Evolutionary conservation across 2,329 filamentous ascomycete genomes (phyloP).

Genomic region (Cytospora schulzeri): DNA sequence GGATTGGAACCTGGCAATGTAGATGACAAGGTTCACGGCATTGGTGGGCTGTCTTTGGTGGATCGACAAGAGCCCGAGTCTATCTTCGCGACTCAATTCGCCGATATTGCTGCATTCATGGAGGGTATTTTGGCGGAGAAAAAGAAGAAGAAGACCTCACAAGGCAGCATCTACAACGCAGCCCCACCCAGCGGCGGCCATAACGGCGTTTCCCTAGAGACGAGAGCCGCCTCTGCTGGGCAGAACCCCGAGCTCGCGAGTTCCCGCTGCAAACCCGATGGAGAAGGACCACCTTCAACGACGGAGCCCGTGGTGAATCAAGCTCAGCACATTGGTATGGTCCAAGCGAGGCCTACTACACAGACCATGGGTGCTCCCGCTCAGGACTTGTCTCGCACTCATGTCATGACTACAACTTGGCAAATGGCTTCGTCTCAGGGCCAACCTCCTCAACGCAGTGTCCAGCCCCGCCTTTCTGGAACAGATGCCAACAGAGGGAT

Average conservation of each 20-base stretch:
- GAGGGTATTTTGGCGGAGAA: constrained; percentile 15
- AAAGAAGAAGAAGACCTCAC: constrained; percentile 1
- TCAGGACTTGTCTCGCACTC: too few species aligned
- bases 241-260: not conserved
- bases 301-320: not conserved
- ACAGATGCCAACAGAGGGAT: not conserved
- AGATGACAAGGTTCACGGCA: not conserved
- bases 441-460: not conserved
- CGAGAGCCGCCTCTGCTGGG: not conserved
- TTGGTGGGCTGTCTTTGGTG: not conserved
- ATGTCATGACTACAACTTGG: too few species aligned
- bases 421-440: not conserved
- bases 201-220: not conserved
- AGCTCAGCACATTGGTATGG: not conserved
- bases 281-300: not conserved
- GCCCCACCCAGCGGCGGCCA: not conserved
- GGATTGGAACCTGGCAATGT: constrained; percentile 8
- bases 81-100: constrained; percentile 13
- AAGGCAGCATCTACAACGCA: not conserved
- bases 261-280: not conserved
- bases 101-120: constrained; percentile 13
- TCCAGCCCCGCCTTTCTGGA: not conserved
- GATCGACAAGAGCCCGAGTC: constrained; percentile 13
- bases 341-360: too few species aligned
- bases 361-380: not conserved